A percentile compares a stretch with the other conserved stretches of the same genome.
These are phyloP conservation scores for Tuber umbilicatum DNA, from an alignment of 495 filamentous ascomycete species.

Conservation along the genomic window DNA sequence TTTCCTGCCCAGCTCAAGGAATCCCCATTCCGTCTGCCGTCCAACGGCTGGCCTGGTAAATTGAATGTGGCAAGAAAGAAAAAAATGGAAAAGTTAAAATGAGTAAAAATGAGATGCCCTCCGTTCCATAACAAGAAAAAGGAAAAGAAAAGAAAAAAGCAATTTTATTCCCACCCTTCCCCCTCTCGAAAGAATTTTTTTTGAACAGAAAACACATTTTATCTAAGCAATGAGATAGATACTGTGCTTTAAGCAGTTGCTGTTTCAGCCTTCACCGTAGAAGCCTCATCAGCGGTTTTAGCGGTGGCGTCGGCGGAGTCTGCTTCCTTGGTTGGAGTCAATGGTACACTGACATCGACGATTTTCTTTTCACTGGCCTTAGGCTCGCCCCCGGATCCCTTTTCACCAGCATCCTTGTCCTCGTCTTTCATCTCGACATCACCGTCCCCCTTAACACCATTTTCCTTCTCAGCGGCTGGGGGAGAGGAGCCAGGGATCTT, in stretches of 20 bases:
- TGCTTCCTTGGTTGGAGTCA: background rate
- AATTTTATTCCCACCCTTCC: background rate
- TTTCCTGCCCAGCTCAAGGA: background rate
- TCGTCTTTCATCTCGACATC: slow-evolving; percentile 36
- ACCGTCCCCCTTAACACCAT: slow-evolving; percentile 23
- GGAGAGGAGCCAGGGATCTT: slow-evolving; percentile 45
- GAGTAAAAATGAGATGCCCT: slow-evolving; percentile 5
- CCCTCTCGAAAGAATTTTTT: background rate
- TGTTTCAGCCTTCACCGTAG: slow-evolving; percentile 2
- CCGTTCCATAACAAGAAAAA: slow-evolving; percentile 10
- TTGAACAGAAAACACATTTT: background rate
- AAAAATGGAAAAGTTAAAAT: background rate
- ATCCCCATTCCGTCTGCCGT: background rate
- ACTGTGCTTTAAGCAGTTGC: slow-evolving; percentile 8
- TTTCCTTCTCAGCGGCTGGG: slow-evolving; percentile 36
- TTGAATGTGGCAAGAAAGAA: background rate
- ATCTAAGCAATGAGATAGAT: slow-evolving; percentile 7
- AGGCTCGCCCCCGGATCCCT: background rate
- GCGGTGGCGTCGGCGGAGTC: background rate
- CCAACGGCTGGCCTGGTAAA: background rate
- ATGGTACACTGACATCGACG: background rate
- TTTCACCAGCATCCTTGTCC: slow-evolving; percentile 20
- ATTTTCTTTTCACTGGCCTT: background rate
- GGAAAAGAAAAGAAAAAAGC: slow-evolving; percentile 2
- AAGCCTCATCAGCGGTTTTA: background rate